Conservation (phyloP, 257 asterid species). For the Datura wrightii region DNA sequence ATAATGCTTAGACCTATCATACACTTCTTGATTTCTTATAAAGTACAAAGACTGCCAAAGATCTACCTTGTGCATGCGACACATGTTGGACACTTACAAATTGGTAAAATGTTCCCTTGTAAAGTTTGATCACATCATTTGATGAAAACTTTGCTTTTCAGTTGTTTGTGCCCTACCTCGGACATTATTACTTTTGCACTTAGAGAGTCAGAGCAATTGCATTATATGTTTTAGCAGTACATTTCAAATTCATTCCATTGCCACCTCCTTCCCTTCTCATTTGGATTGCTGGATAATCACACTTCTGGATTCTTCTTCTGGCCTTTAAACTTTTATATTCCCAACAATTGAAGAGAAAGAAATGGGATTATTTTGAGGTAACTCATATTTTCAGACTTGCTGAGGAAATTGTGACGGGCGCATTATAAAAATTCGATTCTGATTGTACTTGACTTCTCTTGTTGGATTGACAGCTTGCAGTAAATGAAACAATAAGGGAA, state of each 20-base stretch:
- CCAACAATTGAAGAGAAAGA: background rate
- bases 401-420: background rate
- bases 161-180: slow-evolving; percentile 2
- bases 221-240: background rate
- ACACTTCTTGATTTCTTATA: background rate
- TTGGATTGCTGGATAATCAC: background rate
- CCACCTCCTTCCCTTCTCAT: background rate
- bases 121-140: background rate
- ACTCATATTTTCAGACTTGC: background rate
- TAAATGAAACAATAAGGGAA: slow-evolving; percentile 55
- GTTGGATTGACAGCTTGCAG: slow-evolving; percentile 50
- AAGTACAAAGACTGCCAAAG: background rate
- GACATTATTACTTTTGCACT: background rate
- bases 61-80: background rate
- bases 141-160: background rate
- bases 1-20: background rate
- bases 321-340: background rate
- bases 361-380: background rate
- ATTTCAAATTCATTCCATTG: background rate
- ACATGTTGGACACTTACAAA: background rate
- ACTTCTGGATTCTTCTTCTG: background rate
- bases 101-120: background rate
- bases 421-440: background rate
- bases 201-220: background rate
- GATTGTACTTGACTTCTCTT: slow-evolving; percentile 26